These are phyloP conservation scores for Claviceps africana DNA, from an alignment of 2,329 filamentous ascomycete species.

Conservation along the genomic window DNA sequence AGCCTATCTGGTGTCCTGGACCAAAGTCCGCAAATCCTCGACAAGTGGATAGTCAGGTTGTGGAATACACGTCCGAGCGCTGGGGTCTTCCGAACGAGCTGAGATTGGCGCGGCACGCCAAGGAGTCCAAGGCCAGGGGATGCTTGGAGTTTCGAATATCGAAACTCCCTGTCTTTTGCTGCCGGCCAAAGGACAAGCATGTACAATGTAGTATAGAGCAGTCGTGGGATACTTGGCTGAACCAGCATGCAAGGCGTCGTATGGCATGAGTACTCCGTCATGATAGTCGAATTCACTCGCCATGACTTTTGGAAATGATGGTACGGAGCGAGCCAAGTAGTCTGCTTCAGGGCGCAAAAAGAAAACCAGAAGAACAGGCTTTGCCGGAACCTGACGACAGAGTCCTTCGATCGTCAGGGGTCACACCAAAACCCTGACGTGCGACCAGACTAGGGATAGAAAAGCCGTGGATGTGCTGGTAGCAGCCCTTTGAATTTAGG, in stretches of 20 bases:
- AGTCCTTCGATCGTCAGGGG: constrained; percentile 5
- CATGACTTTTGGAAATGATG: background rate
- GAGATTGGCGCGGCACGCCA: constrained; percentile 2
- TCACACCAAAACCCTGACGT: constrained; percentile 5
- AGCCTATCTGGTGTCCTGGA: constrained; percentile 4
- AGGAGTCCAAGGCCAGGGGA: background rate
- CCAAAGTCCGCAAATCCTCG: background rate
- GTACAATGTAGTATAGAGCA: background rate
- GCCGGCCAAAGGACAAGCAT: background rate
- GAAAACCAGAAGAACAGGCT: constrained; percentile 4
- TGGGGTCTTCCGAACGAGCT: background rate
- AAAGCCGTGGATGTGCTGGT: constrained; percentile 3
- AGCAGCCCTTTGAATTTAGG: constrained; percentile 3
- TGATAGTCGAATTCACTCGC: background rate
- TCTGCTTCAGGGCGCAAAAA: constrained; percentile 11
- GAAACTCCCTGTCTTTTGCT: background rate
- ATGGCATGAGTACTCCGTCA: background rate
- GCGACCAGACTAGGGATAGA: constrained; percentile 9
- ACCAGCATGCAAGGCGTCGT: background rate
- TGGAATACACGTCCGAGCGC: constrained; percentile 3
- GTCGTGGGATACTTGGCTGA: background rate
- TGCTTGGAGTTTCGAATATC: background rate
- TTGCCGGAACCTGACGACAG: constrained; percentile 5
- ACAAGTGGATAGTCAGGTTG: background rate
- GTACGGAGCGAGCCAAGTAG: constrained; percentile 1